These are phyloP conservation scores for Schizonepeta tenuifolia DNA, from an alignment of 257 asterid genomes.

Conservation along the genomic window DNA sequence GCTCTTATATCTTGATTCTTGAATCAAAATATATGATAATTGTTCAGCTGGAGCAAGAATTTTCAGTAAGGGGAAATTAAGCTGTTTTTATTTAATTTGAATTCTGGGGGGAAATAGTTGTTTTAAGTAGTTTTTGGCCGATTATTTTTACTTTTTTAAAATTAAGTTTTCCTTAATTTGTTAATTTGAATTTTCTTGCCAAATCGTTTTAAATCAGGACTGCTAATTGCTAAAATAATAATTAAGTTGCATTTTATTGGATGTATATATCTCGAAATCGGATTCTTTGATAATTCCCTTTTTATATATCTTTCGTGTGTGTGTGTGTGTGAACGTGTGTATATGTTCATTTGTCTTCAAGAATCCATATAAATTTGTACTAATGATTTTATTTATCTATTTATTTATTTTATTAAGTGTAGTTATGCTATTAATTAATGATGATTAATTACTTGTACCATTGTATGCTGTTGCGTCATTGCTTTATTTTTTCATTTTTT, in stretches of 20 bases:
- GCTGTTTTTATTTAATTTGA: background rate
- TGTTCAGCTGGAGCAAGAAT: background rate
- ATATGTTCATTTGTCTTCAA: background rate
- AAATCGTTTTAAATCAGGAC: background rate
- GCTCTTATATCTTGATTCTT: background rate
- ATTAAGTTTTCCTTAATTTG: background rate
- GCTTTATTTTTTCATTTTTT: background rate
- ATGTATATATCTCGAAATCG: background rate
- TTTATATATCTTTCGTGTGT: background rate
- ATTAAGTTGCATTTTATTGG: background rate
- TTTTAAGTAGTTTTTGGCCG: background rate
- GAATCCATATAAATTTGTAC: background rate
- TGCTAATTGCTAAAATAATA: background rate
- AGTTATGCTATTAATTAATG: background rate
- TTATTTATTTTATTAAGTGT: background rate
- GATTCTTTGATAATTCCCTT: background rate
- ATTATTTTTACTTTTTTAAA: background rate
- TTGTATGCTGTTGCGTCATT: background rate
- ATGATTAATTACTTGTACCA: background rate
- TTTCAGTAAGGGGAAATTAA: background rate
- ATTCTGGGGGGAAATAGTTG: background rate
- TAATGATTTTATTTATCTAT: background rate
- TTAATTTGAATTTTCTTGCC: background rate
- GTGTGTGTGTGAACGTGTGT: no score
- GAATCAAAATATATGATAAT: background rate